Evolutionary conservation across 345 rosid genomes (phyloP).

Genomic region (Melastoma malabathricum): DNA sequence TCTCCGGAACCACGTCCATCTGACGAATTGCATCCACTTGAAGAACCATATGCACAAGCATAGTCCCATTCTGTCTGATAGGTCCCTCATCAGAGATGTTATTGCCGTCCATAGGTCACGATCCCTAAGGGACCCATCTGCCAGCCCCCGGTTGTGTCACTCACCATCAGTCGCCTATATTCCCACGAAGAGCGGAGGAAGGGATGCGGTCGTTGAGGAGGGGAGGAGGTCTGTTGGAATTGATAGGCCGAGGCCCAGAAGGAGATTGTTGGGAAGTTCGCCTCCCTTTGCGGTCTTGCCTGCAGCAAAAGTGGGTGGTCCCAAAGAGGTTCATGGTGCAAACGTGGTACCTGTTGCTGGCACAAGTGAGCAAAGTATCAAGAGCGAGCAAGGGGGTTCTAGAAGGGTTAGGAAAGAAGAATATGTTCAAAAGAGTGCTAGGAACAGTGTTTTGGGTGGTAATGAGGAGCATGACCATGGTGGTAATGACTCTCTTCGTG

Average conservation of each 20-base stretch:
- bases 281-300: conserved; percentile 38
- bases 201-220: conserved; percentile 23
- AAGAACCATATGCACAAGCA: conserved; percentile 99
- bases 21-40: conserved; percentile 93
- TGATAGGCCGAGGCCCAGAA: conserved; percentile 36
- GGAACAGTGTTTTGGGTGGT: conserved; percentile 24
- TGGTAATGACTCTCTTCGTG: conserved; percentile 24
- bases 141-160: conserved; percentile 78
- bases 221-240: conserved; percentile 54
- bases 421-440: conserved; percentile 34
- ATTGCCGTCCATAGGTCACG: conserved; percentile 77
- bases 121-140: conserved; percentile 86
- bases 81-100: conserved; percentile 89
- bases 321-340: conserved; percentile 22
- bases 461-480: conserved; percentile 27
- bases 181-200: conserved; percentile 43
- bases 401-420: conserved; percentile 65
- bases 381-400: conserved; percentile 35
- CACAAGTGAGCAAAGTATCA: conserved; percentile 35
- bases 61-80: conserved; percentile 61
- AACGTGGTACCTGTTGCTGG: conserved; percentile 10
- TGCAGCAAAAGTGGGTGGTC: conserved; percentile 42
- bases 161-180: conserved; percentile 62
- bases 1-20: conserved; percentile 89
- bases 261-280: conserved; percentile 50